Evolutionary conservation across 2,329 filamentous ascomycete species (phyloP).

Genomic region (Mariannaea elegans): DNA sequence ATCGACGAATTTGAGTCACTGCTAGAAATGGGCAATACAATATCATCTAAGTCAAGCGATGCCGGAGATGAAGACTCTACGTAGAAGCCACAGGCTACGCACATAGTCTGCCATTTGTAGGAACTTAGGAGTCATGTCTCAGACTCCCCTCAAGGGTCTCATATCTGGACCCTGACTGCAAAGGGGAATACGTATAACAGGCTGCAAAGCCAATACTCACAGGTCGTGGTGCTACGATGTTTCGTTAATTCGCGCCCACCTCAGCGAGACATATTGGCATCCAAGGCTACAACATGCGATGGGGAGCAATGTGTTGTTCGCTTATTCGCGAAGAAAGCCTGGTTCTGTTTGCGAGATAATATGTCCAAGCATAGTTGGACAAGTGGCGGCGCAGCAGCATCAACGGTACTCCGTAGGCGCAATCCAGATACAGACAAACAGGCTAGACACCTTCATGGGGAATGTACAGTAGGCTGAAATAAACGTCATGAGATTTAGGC

Average conservation of each 20-base stretch:
- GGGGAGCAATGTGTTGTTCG: conserved; percentile 30
- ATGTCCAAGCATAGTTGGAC: conserved; percentile 21
- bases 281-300: conserved; percentile 10
- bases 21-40: neutral
- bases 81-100: neutral
- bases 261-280: neutral
- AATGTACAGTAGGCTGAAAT: neutral
- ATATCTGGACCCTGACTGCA: neutral
- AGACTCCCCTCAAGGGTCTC: neutral
- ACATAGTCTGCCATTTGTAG: neutral
- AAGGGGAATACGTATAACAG: too few species aligned
- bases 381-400: conserved; percentile 27
- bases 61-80: neutral
- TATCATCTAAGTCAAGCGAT: conserved; percentile 5
- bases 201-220: neutral
- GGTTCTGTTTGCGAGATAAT: neutral
- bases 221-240: conserved; percentile 9
- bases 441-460: neutral
- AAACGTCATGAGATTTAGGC: too few species aligned
- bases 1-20: neutral
- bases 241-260: conserved; percentile 5
- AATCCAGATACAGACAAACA: neutral
- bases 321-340: conserved; percentile 28
- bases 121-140: neutral
- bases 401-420: neutral